Evolutionary conservation across 2,329 filamentous ascomycete genomes (phyloP), one percentile per base, ranked within the genome.

Genomic region (Fusarium austroafricanum): DNA sequence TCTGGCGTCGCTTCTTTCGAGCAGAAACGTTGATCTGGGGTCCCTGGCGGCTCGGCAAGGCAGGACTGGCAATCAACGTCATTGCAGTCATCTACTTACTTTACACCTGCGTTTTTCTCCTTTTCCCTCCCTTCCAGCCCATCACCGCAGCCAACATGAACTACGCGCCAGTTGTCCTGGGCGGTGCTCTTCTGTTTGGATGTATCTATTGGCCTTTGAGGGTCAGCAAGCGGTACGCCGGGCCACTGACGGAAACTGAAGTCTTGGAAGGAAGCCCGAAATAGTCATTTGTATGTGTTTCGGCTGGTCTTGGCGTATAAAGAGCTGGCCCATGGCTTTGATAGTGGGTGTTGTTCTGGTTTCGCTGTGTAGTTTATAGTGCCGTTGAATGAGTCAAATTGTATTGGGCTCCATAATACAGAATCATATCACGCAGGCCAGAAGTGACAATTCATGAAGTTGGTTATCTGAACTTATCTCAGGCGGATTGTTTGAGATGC

Each of bases 121-220:
- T 71, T 0, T 68, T 71, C 10, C 69, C 69, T 26, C 62, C 68
- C 0, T 65, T 43, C 15, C 49, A 56, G 31, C 68, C 68, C 1
- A 55, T 70, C 6, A 70, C 59, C 2, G 15, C 66, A 1, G 20
- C 45, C 11, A 70, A 70, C 20, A 70, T 70, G 68, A 70, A 70
- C 15, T 70, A 71, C n/a, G 60, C 66, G 1, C 50, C 63, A 2
- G 28, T 67, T 2, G 65, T 71, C 14, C 33, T 71, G 7, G 58
- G 61, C 1, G 61, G 47, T 2, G 47, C 50, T 2, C 37, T 71
- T 3, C 6, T 72, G 6, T 66, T 71, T 38, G 68, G 69, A 2
- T 45, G 62, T 10, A 11, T 69, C 1, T 68, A 72, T 17, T 72
- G 67, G 69, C 55, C 60, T 1, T 33, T 71, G 5, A 40, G 57